Percentiles rank a stretch among this genome's conserved stretches.
These are phyloP conservation scores for Kuraishia floccosa DNA, from an alignment of 805 yeast species.

Conservation along the genomic window DNA sequence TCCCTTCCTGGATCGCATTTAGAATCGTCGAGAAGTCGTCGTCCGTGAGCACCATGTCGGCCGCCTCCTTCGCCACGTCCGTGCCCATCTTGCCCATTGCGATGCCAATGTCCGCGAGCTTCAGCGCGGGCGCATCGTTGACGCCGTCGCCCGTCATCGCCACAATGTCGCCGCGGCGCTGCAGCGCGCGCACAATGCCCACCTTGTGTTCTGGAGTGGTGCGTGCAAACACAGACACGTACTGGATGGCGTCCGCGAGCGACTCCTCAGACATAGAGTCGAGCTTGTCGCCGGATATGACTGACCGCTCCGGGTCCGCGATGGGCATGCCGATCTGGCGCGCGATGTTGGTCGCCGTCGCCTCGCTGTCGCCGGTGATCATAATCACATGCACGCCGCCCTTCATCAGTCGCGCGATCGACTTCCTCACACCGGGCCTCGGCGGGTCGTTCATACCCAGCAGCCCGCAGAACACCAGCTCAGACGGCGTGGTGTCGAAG, in stretches of 20 bases:
- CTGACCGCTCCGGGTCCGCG: constrained; percentile 48
- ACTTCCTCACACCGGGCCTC: constrained; percentile 68
- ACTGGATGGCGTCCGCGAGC: constrained; percentile 63
- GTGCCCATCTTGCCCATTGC: constrained; percentile 99
- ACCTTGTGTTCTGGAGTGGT: constrained; percentile 93
- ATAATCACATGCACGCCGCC: constrained; percentile 97
- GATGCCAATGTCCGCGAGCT: constrained; percentile 94
- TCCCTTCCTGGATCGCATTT: constrained; percentile 93
- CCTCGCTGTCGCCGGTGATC: constrained; percentile 94
- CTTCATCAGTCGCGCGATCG: constrained; percentile 64
- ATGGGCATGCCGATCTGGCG: constrained; percentile 84
- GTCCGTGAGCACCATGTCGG: constrained; percentile 94
- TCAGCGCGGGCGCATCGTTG: constrained; percentile 96
- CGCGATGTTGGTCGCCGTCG: constrained; percentile 80
- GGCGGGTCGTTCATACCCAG: constrained; percentile 99
- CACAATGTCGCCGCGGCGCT: constrained; percentile 85
- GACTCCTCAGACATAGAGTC: constrained; percentile 65
- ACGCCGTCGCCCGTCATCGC: constrained; percentile 99
- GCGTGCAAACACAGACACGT: constrained; percentile 86
- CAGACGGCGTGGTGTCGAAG: constrained; percentile 33
- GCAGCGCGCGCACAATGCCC: constrained; percentile 80
- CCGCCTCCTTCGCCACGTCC: constrained; percentile 97
- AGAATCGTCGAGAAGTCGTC: constrained; percentile 94
- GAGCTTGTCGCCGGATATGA: constrained; percentile 76
- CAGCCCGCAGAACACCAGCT: constrained; percentile 71